phyloP scores from a whole-genome alignment of 192 early-diverging fungal species.

The Gaertneriomyces sp. region DNA sequence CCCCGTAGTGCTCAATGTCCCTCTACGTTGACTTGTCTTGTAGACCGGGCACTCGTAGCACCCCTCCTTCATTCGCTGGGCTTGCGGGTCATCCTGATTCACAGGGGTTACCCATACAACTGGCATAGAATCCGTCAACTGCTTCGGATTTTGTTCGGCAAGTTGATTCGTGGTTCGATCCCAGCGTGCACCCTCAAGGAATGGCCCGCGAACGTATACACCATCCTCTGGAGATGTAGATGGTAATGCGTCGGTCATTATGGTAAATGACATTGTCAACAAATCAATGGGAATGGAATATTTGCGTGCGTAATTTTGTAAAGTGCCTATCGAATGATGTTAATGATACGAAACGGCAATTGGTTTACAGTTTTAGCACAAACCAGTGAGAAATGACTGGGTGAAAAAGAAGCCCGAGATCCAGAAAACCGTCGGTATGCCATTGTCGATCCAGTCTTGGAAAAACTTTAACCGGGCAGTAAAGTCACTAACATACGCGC shows the following conservation, averaged over 20 bases:
- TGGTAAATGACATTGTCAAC: conserved; percentile 50
- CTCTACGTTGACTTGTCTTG: conserved; percentile 56
- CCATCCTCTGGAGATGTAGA: conserved; percentile 46
- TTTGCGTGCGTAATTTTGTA: conserved; percentile 64
- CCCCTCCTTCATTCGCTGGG: conserved; percentile 22
- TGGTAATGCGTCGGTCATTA: conserved; percentile 40
- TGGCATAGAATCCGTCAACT: conserved; percentile 55
- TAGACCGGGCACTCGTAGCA: conserved; percentile 59
- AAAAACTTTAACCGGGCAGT: conserved; percentile 54
- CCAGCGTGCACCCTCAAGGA: conserved; percentile 60
- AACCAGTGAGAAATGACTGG: conserved; percentile 60
- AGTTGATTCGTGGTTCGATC: conserved; percentile 39
- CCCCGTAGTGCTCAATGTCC: conserved; percentile 59
- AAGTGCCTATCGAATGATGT: conserved; percentile 33
- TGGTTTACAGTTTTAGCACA: background rate
- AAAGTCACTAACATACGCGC: conserved; percentile 52
- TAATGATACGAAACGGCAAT: background rate
- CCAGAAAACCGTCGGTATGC: conserved; percentile 55
- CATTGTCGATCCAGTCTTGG: conserved; percentile 53
- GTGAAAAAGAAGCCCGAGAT: conserved; percentile 66
- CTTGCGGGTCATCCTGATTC: conserved; percentile 43
- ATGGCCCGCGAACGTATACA: conserved; percentile 56
- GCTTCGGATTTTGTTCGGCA: conserved; percentile 50
- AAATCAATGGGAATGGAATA: conserved; percentile 64
- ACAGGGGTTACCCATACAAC: conserved; percentile 50